Conservation (phyloP, 768 basidiomycete genomes). For the Lactarius evosmus region DNA sequence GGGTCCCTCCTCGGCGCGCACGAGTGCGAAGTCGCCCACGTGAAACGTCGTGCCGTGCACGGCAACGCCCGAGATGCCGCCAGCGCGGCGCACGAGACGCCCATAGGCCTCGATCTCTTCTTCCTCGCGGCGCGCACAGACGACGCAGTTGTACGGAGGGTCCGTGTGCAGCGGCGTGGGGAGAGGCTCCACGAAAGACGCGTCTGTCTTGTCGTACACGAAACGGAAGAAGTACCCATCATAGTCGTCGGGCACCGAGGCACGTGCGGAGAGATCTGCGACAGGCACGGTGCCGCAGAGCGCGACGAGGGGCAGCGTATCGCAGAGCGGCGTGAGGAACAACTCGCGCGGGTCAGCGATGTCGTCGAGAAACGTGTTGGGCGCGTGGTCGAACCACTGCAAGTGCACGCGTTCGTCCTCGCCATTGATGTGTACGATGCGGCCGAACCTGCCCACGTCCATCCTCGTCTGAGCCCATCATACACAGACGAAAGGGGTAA, state of each 20-base stretch:
- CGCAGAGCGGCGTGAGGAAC: conserved; percentile 57
- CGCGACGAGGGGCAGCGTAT: conserved; percentile 38
- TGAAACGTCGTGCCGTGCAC: conserved; percentile 55
- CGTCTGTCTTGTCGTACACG: conserved; percentile 45
- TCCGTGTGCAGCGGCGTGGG: conserved; percentile 26
- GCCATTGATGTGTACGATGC: conserved; percentile 52
- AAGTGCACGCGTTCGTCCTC: conserved; percentile 51
- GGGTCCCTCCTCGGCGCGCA: conserved; percentile 46
- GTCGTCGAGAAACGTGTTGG: conserved; percentile 57
- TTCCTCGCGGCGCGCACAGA: conserved; percentile 41
- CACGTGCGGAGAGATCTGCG: conserved; percentile 26
- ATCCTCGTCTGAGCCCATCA: neutral
- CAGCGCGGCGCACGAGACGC: conserved; percentile 29
- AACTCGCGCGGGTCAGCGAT: conserved; percentile 62
- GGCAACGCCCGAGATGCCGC: conserved; percentile 39
- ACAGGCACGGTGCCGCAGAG: conserved; percentile 51
- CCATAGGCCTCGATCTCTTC: conserved; percentile 34
- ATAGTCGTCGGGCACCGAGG: conserved; percentile 6
- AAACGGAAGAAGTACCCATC: conserved; percentile 33
- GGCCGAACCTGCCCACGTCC: conserved; percentile 55
- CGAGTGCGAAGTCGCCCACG: conserved; percentile 56
- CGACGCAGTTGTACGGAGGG: conserved; percentile 53
- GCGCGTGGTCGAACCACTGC: conserved; percentile 73
- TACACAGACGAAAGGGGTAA: neutral
- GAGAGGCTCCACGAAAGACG: conserved; percentile 46